Percentiles rank a stretch among this genome's conserved stretches.
Evolutionary conservation across 2,329 filamentous ascomycete genomes (phyloP).

Genomic region (Leptodontidium sp.): DNA sequence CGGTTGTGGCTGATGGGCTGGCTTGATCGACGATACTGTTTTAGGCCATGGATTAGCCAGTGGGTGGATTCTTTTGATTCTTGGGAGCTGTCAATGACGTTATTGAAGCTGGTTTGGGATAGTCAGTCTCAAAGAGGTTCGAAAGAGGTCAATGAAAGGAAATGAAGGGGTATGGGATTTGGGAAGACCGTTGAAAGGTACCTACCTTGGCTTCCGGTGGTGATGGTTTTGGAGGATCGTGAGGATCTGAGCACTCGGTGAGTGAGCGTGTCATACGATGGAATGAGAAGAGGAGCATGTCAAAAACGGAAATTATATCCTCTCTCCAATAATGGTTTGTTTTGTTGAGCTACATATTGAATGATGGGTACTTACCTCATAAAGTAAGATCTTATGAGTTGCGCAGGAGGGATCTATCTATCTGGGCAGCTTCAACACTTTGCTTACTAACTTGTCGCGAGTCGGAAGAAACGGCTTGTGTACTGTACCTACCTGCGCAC

Average conservation of each 20-base stretch:
- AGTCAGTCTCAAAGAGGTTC: neutral
- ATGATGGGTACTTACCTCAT: no score
- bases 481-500: no score
- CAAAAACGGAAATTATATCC: no score
- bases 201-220: neutral
- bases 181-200: neutral
- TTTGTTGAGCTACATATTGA: no score
- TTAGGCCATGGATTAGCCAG: constrained; percentile 12
- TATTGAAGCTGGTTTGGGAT: constrained; percentile 5
- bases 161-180: neutral
- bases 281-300: no score
- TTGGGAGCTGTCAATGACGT: constrained; percentile 6
- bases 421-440: no score
- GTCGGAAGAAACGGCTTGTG: no score
- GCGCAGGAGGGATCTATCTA: neutral
- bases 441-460: no score
- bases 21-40: neutral
- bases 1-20: neutral
- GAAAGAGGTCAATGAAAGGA: neutral
- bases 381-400: neutral
- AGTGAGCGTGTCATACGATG: no score
- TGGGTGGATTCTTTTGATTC: neutral
- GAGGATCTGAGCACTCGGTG: no score
- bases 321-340: no score
- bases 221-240: neutral